Base-by-base conservation (phyloP, 192 early-diverging fungal species). In the Chytriomyces sp. region DNA sequence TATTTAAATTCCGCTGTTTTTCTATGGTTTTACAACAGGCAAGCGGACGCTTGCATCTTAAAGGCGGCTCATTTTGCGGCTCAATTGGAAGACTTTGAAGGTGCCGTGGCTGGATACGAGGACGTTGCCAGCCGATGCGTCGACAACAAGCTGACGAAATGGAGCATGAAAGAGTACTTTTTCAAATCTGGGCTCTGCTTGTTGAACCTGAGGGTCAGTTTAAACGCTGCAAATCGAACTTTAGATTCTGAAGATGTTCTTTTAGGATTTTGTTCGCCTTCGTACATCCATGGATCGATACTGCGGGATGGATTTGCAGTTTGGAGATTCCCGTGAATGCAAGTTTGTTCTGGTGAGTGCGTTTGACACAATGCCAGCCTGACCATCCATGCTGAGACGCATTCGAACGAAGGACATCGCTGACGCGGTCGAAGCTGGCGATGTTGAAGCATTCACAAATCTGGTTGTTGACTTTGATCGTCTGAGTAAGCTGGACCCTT, bases 91-190 rank as follows among this genome's bases (percentile, higher is more conserved):
- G 87, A 92, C 79, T 99, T 95, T 75, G 91, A 94, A 43, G 91
- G 90, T 43, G 98, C 98, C 5, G 92, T 97, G 67, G 91, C 92
- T 53, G 90, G 91, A 70, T 98, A 97, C 87, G 97, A 99, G 82
- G 78, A 82, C 26, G 93, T 98, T 4, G 98, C 95, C 3, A 85
- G 85, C 49, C 90, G 89, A 67, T 90, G 90, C 61, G 76, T 98
- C 79, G 95, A 97, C 81, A 94, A 96, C 81, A 90, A 92, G 66
- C 86, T 99, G 35, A 93, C 95, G 64, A 94, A 95, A 81, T 99
- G 95, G 93, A 97, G 96, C 20, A 82, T 98, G 28, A 94, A 95
- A 69, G 97, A 98, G 68, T 97, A 98, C 86, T 94, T 98, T 72
- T 87, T 99, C 81, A 99, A 99, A 82, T 94, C 97, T 11, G 95